phyloP scores from a whole-genome alignment of 345 rosid genomes.

The Nasturtium officinale region DNA sequence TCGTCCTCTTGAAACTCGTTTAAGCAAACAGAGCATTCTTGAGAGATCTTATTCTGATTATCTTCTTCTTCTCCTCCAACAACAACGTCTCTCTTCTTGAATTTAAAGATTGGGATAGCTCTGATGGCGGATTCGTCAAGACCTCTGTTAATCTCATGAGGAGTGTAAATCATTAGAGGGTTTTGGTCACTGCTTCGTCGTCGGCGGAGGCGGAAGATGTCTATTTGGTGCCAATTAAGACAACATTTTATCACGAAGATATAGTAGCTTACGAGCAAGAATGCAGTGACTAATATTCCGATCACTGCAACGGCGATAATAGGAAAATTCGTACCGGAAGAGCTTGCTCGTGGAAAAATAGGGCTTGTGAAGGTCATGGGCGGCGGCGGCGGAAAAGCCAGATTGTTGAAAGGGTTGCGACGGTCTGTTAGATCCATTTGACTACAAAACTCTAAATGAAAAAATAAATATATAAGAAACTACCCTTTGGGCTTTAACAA shows the following conservation, averaged over 20 bases:
- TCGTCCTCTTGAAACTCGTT: conserved; percentile 87
- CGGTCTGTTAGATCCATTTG: conserved; percentile 39
- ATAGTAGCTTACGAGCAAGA: conserved; percentile 86
- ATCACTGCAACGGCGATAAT: conserved; percentile 78
- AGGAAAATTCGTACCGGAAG: conserved; percentile 48
- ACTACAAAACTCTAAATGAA: not conserved
- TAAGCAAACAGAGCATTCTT: conserved; percentile 89
- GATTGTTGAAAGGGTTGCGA: conserved; percentile 37
- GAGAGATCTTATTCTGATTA: conserved; percentile 48
- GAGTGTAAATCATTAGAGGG: conserved; percentile 53
- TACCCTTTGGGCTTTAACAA: not conserved
- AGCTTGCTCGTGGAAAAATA: conserved; percentile 35
- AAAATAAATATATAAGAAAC: not conserved
- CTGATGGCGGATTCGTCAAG: conserved; percentile 78
- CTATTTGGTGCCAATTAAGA: conserved; percentile 80
- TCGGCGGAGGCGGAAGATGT: conserved; percentile 58
- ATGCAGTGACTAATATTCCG: conserved; percentile 81
- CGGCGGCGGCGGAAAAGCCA: conserved; percentile 42
- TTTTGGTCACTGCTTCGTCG: conserved; percentile 50
- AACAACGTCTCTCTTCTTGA: conserved; percentile 52
- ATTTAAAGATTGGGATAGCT: conserved; percentile 75
- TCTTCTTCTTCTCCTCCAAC: conserved; percentile 32
- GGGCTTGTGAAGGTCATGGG: conserved; percentile 32
- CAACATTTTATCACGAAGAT: conserved; percentile 89
- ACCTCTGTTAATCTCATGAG: conserved; percentile 56